Conservation (phyloP, 2,329 filamentous ascomycete species). For the Parastagonospora avenae region DNA sequence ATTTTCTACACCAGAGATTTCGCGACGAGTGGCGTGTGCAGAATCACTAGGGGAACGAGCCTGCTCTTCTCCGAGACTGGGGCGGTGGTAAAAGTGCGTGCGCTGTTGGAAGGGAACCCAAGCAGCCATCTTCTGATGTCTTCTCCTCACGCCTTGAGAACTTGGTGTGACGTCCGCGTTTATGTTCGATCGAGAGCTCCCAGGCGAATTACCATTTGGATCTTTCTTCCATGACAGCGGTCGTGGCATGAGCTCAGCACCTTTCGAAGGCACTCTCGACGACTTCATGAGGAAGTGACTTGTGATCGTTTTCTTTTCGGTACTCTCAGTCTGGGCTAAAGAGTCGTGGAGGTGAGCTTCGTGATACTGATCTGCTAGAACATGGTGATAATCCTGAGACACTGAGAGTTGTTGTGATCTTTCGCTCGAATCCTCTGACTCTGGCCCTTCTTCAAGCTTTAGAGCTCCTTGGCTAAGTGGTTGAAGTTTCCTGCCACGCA, state of each 20-base stretch:
- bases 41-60: not conserved
- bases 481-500: slow-evolving; percentile 18
- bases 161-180: not conserved
- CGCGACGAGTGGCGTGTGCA: not conserved
- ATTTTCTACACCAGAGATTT: too few species aligned
- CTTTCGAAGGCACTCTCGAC: not conserved
- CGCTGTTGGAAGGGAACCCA: slow-evolving; percentile 23
- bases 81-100: not conserved
- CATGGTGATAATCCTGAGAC: slow-evolving; percentile 38
- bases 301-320: not conserved
- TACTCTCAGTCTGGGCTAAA: not conserved
- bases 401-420: slow-evolving; percentile 30
- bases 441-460: slow-evolving; percentile 20
- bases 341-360: slow-evolving; percentile 4
- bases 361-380: slow-evolving; percentile 32
- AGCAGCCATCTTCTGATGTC: slow-evolving; percentile 14
- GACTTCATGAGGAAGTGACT: not conserved
- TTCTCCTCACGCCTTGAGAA: slow-evolving; percentile 3
- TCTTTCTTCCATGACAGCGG: slow-evolving; percentile 29
- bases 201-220: slow-evolving; percentile 1
- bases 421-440: slow-evolving; percentile 24
- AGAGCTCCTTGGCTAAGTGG: slow-evolving; percentile 16
- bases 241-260: slow-evolving; percentile 15
- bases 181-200: slow-evolving; percentile 3
- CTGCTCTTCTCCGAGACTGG: not conserved